A percentile compares a stretch with the other conserved stretches of the same genome.
Evolutionary conservation across 768 basidiomycete species (phyloP).

Genomic region (Amanita pallidorosea): DNA sequence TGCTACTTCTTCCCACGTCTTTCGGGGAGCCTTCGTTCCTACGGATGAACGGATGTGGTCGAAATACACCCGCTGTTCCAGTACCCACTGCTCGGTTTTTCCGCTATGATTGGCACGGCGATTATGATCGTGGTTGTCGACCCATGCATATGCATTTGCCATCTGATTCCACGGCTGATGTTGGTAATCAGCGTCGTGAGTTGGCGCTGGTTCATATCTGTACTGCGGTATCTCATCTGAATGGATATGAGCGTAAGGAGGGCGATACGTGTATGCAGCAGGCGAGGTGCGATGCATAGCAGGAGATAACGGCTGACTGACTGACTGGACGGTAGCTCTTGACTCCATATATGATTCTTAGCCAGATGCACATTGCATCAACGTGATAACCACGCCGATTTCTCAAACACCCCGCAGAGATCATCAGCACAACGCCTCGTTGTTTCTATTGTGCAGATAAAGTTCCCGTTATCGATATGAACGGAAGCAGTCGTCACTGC

Average conservation of each 20-base stretch:
- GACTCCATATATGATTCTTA: neutral
- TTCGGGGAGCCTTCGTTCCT: constrained; percentile 14
- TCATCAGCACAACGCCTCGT: neutral
- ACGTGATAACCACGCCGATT: constrained; percentile 24
- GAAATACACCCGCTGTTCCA: constrained; percentile 41
- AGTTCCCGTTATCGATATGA: neutral
- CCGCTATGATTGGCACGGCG: constrained; percentile 31
- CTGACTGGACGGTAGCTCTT: neutral
- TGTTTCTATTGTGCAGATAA: constrained; percentile 3
- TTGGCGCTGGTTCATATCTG: neutral
- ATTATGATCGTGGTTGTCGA: constrained; percentile 33
- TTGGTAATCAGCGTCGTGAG: constrained; percentile 6
- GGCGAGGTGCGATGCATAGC: neutral
- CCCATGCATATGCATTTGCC: constrained; percentile 36
- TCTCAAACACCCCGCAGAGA: neutral
- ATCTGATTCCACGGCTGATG: constrained; percentile 29
- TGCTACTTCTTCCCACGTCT: constrained; percentile 41
- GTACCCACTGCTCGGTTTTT: constrained; percentile 57
- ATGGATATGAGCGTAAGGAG: neutral
- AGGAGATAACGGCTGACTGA: neutral
- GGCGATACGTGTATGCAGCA: neutral
- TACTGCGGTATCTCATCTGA: neutral
- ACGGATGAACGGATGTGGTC: constrained; percentile 8
- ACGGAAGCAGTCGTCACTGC: neutral
- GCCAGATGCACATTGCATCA: constrained; percentile 15